These are phyloP conservation scores for Cercophora scortea DNA, from an alignment of 495 filamentous ascomycete genomes.

Conservation along the genomic window DNA sequence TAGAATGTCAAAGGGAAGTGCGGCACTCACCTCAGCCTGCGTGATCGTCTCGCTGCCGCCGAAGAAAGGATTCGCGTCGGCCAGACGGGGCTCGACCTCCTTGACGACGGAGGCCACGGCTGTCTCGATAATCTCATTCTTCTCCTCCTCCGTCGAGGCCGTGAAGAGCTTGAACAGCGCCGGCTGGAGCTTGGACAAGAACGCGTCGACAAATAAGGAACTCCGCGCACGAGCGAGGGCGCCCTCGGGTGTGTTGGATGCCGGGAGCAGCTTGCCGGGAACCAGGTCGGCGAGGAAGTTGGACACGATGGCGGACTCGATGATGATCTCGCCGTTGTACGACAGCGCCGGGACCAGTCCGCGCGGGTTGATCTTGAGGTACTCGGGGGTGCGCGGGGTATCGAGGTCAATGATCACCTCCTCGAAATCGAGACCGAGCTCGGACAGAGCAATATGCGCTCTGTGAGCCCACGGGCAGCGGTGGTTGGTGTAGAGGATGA, in stretches of 20 bases:
- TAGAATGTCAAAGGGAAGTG: not conserved
- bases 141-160: slow-evolving; percentile 34
- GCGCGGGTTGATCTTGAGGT: slow-evolving; percentile 77
- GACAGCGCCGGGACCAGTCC: slow-evolving; percentile 70
- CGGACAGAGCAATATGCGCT: slow-evolving; percentile 67
- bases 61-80: slow-evolving; percentile 67
- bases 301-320: slow-evolving; percentile 63
- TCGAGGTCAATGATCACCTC: slow-evolving; percentile 73
- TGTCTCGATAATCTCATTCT: slow-evolving; percentile 25
- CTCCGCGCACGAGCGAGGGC: slow-evolving; percentile 56
- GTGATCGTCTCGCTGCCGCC: slow-evolving; percentile 69
- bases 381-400: slow-evolving; percentile 70
- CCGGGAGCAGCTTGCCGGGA: slow-evolving; percentile 44
- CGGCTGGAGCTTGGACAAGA: slow-evolving; percentile 51
- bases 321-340: slow-evolving; percentile 65
- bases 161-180: slow-evolving; percentile 34
- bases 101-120: slow-evolving; percentile 51
- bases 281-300: slow-evolving; percentile 59
- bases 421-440: slow-evolving; percentile 65
- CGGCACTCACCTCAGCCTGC: slow-evolving; percentile 59
- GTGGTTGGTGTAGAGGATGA: slow-evolving; percentile 67
- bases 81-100: slow-evolving; percentile 67
- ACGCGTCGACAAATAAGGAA: slow-evolving; percentile 72
- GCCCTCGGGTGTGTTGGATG: slow-evolving; percentile 30
- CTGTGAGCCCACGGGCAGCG: slow-evolving; percentile 77